Evolutionary conservation across 139 green algal genomes (phyloP), one percentile per base, ranked within the genome.

Genomic region (Coelastrella sp.): DNA sequence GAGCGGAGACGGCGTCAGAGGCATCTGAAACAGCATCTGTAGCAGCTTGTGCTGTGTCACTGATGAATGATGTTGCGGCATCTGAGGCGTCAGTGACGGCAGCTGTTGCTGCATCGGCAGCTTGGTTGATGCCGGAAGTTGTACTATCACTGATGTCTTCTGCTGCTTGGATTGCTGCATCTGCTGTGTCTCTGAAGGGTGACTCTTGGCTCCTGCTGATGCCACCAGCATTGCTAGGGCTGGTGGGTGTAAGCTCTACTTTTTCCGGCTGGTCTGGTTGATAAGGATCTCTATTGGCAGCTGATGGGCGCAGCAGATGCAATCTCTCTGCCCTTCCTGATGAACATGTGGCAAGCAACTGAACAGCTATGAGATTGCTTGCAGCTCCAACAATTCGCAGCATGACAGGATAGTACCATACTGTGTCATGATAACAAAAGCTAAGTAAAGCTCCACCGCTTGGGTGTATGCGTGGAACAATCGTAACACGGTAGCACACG

Each of bases 21-120:
- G 75, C 75, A 59, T 71, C 75, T 40, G 75, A 72, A 11, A 82
- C 53, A 4, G 40, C 21, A n/a, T 17, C 53, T 23, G 48, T 21
- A 9, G 73, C 73, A 23, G 50, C 50, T 6, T 67, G 43, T 21
- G 32, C 30, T 66, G 73, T 38, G 27, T 37, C 48, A 23, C 17
- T 30, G 1, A 81, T 32, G 3, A 50, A n/a, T 23, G 48, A 40
- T 21, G 15, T 17, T 25, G 50, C 34, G 2, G 9, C 50, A 57
- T 81, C 73, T 35, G 73, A 27, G 9, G 73, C 73, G 15, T 81
- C 73, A 11, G 40, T 27, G 5, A 81, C 23, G 19, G 43, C 71
- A 45, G 23, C 73, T 34, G 53, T 32, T 57, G 75, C 53, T 71
- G 75, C 17, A n/a, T 64, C 37, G 37, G 75, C 75, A 59, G 72